phyloP scores from a whole-genome alignment of 345 rosid species.

The Rhodamnia rubescens region DNA sequence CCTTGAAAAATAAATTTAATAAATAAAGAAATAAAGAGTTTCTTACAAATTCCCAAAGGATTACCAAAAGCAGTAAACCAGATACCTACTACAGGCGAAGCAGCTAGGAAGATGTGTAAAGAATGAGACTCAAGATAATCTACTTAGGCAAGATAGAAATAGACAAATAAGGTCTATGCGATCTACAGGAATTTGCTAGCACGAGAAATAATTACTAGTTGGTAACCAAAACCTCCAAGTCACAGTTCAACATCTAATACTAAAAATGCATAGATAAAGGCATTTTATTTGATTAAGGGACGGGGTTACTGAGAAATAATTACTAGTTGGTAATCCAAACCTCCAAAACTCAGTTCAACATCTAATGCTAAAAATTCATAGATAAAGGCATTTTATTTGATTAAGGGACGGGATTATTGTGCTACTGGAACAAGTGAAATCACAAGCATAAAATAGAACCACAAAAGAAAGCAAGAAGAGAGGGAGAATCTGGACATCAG shows the following conservation, averaged over 20 bases:
- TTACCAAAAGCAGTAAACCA: too few relatives aligned
- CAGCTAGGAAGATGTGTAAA: too few relatives aligned
- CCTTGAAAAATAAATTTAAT: neutral
- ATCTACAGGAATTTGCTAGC: neutral
- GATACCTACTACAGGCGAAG: too few relatives aligned
- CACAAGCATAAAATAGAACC: neutral
- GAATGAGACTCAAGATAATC: too few relatives aligned
- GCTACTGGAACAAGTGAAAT: neutral
- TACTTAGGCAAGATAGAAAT: too few relatives aligned
- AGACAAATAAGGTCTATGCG: too few relatives aligned
- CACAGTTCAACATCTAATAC: neutral
- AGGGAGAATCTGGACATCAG: neutral
- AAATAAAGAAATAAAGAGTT: too few relatives aligned
- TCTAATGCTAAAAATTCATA: neutral
- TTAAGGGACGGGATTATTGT: neutral
- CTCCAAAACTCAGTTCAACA: neutral
- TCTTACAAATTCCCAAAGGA: too few relatives aligned
- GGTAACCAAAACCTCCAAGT: neutral
- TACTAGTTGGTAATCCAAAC: neutral
- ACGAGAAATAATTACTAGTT: neutral
- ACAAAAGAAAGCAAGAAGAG: neutral
- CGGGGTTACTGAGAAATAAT: neutral
- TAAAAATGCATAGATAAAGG: neutral
- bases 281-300: neutral
- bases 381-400: neutral